Evolutionary conservation across 805 yeast species (phyloP), one percentile per base, ranked within the genome.

Genomic region (Wickerhamomyces strasburgensis): DNA sequence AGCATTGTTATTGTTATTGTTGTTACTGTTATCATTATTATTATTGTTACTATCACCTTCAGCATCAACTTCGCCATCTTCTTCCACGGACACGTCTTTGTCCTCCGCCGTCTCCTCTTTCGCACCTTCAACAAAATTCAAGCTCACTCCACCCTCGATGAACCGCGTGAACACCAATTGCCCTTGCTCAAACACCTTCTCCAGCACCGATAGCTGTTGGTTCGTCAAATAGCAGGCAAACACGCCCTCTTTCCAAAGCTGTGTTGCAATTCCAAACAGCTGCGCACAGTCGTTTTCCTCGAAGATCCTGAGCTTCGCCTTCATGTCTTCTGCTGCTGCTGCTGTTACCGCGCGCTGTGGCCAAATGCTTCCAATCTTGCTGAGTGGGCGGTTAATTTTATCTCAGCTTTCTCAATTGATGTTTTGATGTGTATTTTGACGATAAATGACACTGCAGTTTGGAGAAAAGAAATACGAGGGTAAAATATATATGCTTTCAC

Each of bases 151-250:
- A 11, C 64, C 61, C 21, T 52, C 49, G 31, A 76, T 57, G 37
- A 78, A 65, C 14, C 65, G 64, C 18, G 58, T 51, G 75, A 83
- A 76, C 14, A 53, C 39, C 29, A 42, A 51, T 16, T 37, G 44
- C 8, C 42, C 55, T 19, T 57, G 49, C n/a, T 62, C 57, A 14
- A 78, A 55, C 3, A 79, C 57, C 35, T 63, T 54, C 29, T 67
- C 68, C 29, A 79, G 55, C 1, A 79, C 67, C 35, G 70, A 64
- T 45, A 69, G 64, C 51, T 78, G 84, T 39, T 71, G 75, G n/a
- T 73, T 65, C 9, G 78, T 72, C 40, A 79, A 57, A 48, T 68
- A 72, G 32, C 69, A 63, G 35, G 68, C 70, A 46, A 75, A 72
- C 14, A 60, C 57, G 5, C 70, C 67, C 8, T 62, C 55, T 18